Percentiles rank a stretch among this genome's conserved stretches.
Evolutionary conservation across 2,329 filamentous ascomycete genomes (phyloP).

Genomic region (Penicillium brasilianum): DNA sequence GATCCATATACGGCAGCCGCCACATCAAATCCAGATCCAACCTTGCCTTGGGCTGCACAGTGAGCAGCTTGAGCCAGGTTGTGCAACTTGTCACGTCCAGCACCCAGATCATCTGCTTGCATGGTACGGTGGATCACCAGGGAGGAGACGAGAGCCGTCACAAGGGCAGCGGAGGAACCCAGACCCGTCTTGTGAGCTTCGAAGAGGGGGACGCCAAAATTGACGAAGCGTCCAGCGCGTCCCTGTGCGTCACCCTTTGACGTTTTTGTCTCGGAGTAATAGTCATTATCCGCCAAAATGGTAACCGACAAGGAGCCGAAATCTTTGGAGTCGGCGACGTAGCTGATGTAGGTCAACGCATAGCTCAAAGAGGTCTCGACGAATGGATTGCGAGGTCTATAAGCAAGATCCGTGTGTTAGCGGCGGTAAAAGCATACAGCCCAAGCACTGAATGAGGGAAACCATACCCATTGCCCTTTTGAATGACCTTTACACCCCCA

Average conservation of each 20-base stretch:
- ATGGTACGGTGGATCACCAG: slow-evolving; percentile 52
- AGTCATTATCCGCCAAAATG: slow-evolving; percentile 93
- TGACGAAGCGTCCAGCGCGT: slow-evolving; percentile 65
- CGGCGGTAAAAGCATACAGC: not conserved
- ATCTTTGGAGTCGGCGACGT: slow-evolving; percentile 56
- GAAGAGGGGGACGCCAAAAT: slow-evolving; percentile 75
- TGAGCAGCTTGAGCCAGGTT: slow-evolving; percentile 94
- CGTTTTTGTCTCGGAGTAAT: slow-evolving; percentile 77
- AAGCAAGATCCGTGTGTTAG: slow-evolving; percentile 18
- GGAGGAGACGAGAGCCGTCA: slow-evolving; percentile 75
- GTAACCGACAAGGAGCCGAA: slow-evolving; percentile 74
- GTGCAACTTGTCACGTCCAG: slow-evolving; percentile 70
- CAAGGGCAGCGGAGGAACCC: slow-evolving; percentile 90
- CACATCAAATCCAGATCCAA: slow-evolving; percentile 94
- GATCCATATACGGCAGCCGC: slow-evolving; percentile 91
- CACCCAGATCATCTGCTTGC: slow-evolving; percentile 50
- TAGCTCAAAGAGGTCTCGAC: slow-evolving; percentile 91
- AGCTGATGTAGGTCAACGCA: slow-evolving; percentile 76
- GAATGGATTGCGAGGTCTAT: slow-evolving; percentile 74
- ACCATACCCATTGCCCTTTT: slow-evolving; percentile 54
- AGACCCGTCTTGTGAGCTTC: slow-evolving; percentile 94
- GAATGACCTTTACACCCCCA: slow-evolving; percentile 81
- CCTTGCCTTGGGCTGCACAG: slow-evolving; percentile 94
- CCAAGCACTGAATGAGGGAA: not conserved
- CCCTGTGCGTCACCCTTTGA: slow-evolving; percentile 42